Base-by-base conservation (phyloP, 108 stramenopile genomes). In the Phaeodactylum tricornutum region DNA sequence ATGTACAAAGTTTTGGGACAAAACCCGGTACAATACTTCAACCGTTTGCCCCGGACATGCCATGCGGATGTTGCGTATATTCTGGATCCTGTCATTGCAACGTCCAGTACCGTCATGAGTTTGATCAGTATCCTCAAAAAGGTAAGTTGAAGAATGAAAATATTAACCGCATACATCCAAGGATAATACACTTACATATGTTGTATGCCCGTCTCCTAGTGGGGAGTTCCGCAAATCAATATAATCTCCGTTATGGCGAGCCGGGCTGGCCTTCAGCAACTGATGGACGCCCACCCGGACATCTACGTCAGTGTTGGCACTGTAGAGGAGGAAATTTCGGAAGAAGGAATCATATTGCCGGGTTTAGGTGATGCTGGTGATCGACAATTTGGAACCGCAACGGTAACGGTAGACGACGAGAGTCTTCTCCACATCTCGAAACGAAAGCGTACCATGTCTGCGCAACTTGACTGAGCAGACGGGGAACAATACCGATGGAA, bases 341-440 rank as follows among this genome's bases (percentile, higher is more conserved):
- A 73, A 17, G 69, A 80, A 37, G 96, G 96, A 0, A 43, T 78
- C 55, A 67, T 97, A 29, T 30, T 94, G 38, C 97, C 97, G 0
- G 97, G 97, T 9, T 58, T 98, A 29, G 97, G 97, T 15, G 97
- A 98, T 61, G 71, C 81, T 19, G 96, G 97, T 0, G 89, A 97
- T 67, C 84, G 97, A n/a, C 55, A 94, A 45, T 93, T 82, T 67
- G 80, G 79, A 4, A 86, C 84, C 7, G 19, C 47, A 1, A 25
- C 33, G 0, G 32, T 70, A 34, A 55, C 54, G 2, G 77, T 81
- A 37, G 82, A 88, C 35, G 80, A 87, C 25, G 75, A 82, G 28
- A 51, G 25, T 9, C 46, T 78, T 29, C 32, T 75, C 19, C 71
- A 72, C 59, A 57, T 56, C 23, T 63, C 60, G 30, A 77, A 78